Evolutionary conservation across 805 yeast genomes (phyloP), one percentile per base, ranked within the genome.

Genomic region (Kuraishia cidri): DNA sequence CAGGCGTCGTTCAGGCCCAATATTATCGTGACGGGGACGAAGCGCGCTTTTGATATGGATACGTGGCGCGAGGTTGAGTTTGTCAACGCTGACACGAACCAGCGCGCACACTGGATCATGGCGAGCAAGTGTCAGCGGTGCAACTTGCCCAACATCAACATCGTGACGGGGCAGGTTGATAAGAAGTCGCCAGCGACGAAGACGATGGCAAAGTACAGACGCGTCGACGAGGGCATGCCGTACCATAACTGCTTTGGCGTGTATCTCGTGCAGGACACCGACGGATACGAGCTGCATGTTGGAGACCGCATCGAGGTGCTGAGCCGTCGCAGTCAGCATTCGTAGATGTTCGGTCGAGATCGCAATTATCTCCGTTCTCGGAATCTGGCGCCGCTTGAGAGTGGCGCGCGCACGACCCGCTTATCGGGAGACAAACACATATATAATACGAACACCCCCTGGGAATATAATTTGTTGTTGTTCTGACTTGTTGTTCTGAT

Each of bases 61-160:
- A 29, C 37, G n/a, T 52, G 51, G 43, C 35, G 35, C 26, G 34
- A 38, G 18, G 47, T 52, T 34, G 45, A 45, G 14, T 36, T 50
- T 9, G 28, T 46, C 3, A 35, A 49, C 6, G 29, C 46, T 5
- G 22, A 26, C 4, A 37, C 29, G 5, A 34, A 29, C 9, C 30
- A 37, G 9, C 33, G 44, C 23, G 37, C 35, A 20, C 24, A 26
- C 7, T 50, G 51, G 39, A 37, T 39, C 2, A 44, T 47, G 1
- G 39, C 50, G 10, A 37, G 45, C 33, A 53, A 50, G 33, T 53
- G 58, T 34, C 36, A 47, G 3, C 39, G 58, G 26, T 53, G 60
- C 23, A 24, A 45, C 2, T 34, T 50, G 28, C 57, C 56, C 5
- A 54, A 53, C 30, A 42, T 54, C 12, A 38, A 45, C 26, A 12